Evolutionary conservation across 208 protist genomes (phyloP), one percentile per base, ranked within the genome.

Genomic region (Trypanosoma avium): DNA sequence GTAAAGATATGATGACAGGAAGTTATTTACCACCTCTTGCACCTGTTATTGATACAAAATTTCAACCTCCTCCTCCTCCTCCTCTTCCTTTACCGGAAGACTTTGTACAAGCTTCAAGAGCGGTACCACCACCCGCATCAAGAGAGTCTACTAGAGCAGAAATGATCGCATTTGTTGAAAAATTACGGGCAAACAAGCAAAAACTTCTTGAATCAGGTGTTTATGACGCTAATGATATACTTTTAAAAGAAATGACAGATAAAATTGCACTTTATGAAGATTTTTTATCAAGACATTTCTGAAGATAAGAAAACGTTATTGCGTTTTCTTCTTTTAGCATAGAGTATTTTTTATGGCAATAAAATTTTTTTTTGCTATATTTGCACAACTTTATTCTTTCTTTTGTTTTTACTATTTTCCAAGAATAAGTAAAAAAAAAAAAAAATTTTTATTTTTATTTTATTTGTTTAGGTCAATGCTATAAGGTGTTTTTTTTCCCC

Each of bases 211-310:
- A 93, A 35, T 93, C 90, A 0, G 85, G 87, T 10, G 90, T 93
- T 59, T 96, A 96, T 78, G 45, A 35, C 17, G 73, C 81, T 65
- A 46, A 65, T 22, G 75, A 94, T 42, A 47, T 64, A 10, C 75
- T 96, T 36, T 62, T 96, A 32, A 52, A 42, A 38, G 87, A 94
- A 65, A 96, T 96, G 90, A 73, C 56, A 7, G 80, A 92, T 38
- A 96, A 96, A 64, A 93, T 96, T 52, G 60, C 57, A 17, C 54
- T 91, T n/a, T 96, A 96, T 57, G 90, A 95, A 58, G 65, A 90
- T 40, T 93, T 92, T 56, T 42, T 89, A 19, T 38, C 56, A 7
- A 22, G 36, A 9, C 60, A 75, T 32, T 74, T 66, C 24, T 65
- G 36, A 9, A n/a, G n/a, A n/a, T n/a, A n/a, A n/a, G n/a, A n/a